Base-by-base conservation (phyloP, 768 basidiomycete genomes). In the Suillus lakei region DNA sequence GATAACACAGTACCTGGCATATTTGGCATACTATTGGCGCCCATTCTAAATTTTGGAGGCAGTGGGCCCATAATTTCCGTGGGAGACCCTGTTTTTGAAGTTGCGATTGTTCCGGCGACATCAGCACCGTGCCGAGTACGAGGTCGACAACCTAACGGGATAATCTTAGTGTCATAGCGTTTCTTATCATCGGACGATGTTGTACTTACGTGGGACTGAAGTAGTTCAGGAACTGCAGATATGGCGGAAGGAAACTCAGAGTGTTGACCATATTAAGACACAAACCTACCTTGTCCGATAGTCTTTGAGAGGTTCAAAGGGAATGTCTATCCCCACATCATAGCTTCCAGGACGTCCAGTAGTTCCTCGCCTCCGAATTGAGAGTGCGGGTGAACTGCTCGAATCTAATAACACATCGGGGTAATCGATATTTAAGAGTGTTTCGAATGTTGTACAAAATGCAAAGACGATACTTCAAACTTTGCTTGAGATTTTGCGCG, bases 21-120 rank as follows among this genome's bases (percentile, higher is more conserved):
- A 43, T 82, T 73, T 5, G 85, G 86, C 64, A 83, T 72, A 13
- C 88, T 87, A 60, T 90, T 88, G 1, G 80, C 54, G 0, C 85
- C 86, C 28, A 89, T 67, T 6, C 78, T 81, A 30, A 86, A 77
- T 21, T 90, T 91, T 3, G 91, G 85, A 0, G 94, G 93, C 56
- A 95, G 80, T 0, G 88, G 85, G 1, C 93, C 93, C 91, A 95
- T 94, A 60, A 95, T 84, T 69, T 93, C 91, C 26, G 84, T 72
- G 93, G 93, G 0, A 92, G 89, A 85, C 6, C 93, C 93, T 87
- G 83, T 4, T 82, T 79, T 83, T 95, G 93, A 85, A 95, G 88
- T 91, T 93, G 66, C 16, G 36, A 58, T 34, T 13, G 21, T 4
- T 4, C 34, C n/a, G n/a, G 55, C 5, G 34, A 56, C 36, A 36